Base-by-base conservation (phyloP, 106 monocot species). In the Allium cepa region DNA sequence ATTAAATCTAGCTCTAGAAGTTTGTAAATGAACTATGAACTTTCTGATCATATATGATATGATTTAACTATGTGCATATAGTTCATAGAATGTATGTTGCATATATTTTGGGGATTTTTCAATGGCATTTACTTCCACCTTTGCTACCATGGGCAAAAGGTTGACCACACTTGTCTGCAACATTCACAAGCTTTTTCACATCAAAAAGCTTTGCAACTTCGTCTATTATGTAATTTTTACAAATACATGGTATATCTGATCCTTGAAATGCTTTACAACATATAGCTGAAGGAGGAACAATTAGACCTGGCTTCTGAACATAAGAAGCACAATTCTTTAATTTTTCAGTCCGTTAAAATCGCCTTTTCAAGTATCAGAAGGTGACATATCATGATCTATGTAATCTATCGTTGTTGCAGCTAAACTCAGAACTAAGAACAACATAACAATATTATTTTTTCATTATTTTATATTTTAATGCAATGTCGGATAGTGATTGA, bases 81-180 rank as follows among this genome's bases (percentile, higher is more conserved):
- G 22, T 22, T 22, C 22, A 22, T 0, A 22, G 22, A 22, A 22
- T 22, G 22, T 22, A 22, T 22, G 22, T 22, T 22, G 22, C 0
- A 22, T 22, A 22, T 1, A 22, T 22, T 22, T 22, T 22, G 22
- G 22, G 22, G 22, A 22, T 22, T 22, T 22, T 22, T 22, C 22
- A 22, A 22, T 22, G 22, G 22, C 22, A 0, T 15, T 50, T 66
- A 66, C 66, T 10, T 22, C 66, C 66, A 22, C 66, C 49, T 26
- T 66, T 66, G 47, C 16, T 51, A 22, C 51, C 51, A 11, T 66
- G 66, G 26, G 66, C 49, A 7, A 66, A 66, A 66, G 66, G 66
- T 17, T 49, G 13, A 9, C 12, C 18, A 17, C 66, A 49, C 50
- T 66, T 66, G 50, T 8, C 50, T 3, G 47, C 47, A 18, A 66